Base-by-base conservation (phyloP, 306 rosid species). In the Dalbergia cochinchinensis region DNA sequence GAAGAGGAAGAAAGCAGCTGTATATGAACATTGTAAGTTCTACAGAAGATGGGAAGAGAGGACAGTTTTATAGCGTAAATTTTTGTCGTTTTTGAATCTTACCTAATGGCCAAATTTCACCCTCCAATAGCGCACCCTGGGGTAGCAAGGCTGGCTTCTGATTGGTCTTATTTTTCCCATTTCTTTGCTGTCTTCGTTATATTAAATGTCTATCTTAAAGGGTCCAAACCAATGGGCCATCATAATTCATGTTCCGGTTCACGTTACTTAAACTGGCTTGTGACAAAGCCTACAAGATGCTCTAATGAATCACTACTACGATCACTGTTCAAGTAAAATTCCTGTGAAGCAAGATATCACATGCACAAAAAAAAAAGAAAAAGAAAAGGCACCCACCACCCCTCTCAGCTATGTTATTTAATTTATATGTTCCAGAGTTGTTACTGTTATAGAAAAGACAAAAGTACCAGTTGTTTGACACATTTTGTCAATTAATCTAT, bases 291-390 rank as follows among this genome's bases (percentile, higher is more conserved):
- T 22, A 15, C 34, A 57, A 81, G 31, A 64, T 79, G 68, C 80
- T 69, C 61, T 65, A 15, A 44, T 51, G 78, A 69, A 41, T 88
- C 79, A 48, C 72, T 41, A n/a, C 1, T 26, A 26, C 31, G 1
- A 37, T 18, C 60, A 9, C 76, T 18, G 18, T 80, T 86, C 47
- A 69, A 58, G 85, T 48, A 78, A 70, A 87, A 65, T 69, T 78
- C 79, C 71, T 69, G 71, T 71, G 87, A 86, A 60, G 80, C 80
- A 78, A 83, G 35, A 63, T 41, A 80, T 80, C 90, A 78, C 92
- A 83, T 86, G 91, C 81, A 79, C 63, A 11, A 65, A 65, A 35
- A 39, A 77, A 66, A 83, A 69, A 11, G 10, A 48, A 48, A 26
- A 69, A 70, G 31, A 39, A 77, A 66, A 77, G 69, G 11, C 12